These are phyloP conservation scores for Fusarium nodosum DNA, from an alignment of 2,329 filamentous ascomycete genomes.

Conservation along the genomic window DNA sequence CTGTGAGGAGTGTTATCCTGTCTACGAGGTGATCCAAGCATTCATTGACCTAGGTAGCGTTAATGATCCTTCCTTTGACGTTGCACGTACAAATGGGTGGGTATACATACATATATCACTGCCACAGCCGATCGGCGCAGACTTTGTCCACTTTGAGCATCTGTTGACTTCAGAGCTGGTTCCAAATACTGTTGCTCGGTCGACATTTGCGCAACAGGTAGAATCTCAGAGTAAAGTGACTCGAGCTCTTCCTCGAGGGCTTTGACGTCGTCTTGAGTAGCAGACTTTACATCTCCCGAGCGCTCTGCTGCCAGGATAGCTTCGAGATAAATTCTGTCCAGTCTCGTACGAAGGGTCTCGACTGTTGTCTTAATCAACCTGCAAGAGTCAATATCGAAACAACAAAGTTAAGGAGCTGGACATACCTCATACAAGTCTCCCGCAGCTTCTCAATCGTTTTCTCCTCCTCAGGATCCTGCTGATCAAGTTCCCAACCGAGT, in stretches of 20 bases:
- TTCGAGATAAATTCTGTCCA: conserved; percentile 70
- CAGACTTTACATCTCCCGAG: conserved; percentile 47
- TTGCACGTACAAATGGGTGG: background rate
- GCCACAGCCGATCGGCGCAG: conserved; percentile 62
- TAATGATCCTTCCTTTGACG: conserved; percentile 14
- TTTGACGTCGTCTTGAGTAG: conserved; percentile 59
- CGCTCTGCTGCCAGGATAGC: conserved; percentile 54
- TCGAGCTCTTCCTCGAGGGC: conserved; percentile 75
- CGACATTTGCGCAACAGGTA: conserved; percentile 78
- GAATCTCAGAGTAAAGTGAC: conserved; percentile 76
- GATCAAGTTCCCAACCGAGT: conserved; percentile 71
- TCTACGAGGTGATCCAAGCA: conserved; percentile 66
- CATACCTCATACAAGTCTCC: conserved; percentile 68
- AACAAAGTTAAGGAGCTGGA: background rate
- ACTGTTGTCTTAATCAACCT: conserved; percentile 70
- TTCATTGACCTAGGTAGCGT: conserved; percentile 60
- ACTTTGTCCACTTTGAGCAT: conserved; percentile 60
- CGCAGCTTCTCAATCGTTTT: conserved; percentile 69
- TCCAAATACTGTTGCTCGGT: conserved; percentile 75
- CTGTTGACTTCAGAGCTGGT: conserved; percentile 66
- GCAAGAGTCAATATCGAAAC: conserved; percentile 13
- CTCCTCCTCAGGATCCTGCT: conserved; percentile 65
- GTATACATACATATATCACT: conserved; percentile 66
- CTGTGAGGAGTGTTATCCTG: conserved; percentile 59
- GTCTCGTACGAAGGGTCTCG: conserved; percentile 65